Base-by-base conservation (phyloP, 2,329 filamentous ascomycete genomes). In the Camptophora hylomeconis region DNA sequence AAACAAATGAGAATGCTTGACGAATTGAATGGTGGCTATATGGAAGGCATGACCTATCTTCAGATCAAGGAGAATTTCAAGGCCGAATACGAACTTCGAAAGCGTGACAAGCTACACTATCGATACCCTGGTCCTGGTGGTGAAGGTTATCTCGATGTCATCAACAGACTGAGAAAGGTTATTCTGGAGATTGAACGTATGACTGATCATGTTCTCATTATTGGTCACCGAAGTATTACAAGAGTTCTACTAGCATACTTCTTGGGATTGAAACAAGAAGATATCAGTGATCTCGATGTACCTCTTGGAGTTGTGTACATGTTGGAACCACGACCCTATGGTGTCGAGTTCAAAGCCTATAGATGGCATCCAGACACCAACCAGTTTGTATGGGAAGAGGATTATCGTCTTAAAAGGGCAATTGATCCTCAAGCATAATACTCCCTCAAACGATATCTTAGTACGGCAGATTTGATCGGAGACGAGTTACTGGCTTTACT, bases 1-100 rank as follows among this genome's bases (percentile, higher is more conserved):
- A 98, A 98, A 61, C 81, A 92, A 44, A 93, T 87, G 83, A 80
- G 86, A 47, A 92, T 93, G 82, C 69, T 98, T 28, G 92, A 98
- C 49, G 89, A 98, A 56, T 72, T 98, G 26, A 92, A 95, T 45
- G 79, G 87, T 0, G 89, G 89, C 9, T 69, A 74, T 27, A 93
- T 94, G 60, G 89, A 98, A 50, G 87, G 89, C 28, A 74, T 94
- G 64, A 95, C 89, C 0, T 95, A 98, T 52, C 71, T 80, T 2
- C 81, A 93, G 45, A 95, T 98, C 44, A 76, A 75, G 32, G 60
- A 68, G n/a, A 71, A 75, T 36, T 77, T 79, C 48, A 77, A 76
- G 0, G 75, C 83, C 2, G 86, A 98, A 50, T 98, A 83, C 50
- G 64, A 66, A 21, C 76, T 80, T 47, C 80, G 89, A 26, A 72